Percentiles rank a stretch among this genome's conserved stretches.
Conservation (phyloP, 2,329 filamentous ascomycete species). For the Blastomyces silverae region DNA sequence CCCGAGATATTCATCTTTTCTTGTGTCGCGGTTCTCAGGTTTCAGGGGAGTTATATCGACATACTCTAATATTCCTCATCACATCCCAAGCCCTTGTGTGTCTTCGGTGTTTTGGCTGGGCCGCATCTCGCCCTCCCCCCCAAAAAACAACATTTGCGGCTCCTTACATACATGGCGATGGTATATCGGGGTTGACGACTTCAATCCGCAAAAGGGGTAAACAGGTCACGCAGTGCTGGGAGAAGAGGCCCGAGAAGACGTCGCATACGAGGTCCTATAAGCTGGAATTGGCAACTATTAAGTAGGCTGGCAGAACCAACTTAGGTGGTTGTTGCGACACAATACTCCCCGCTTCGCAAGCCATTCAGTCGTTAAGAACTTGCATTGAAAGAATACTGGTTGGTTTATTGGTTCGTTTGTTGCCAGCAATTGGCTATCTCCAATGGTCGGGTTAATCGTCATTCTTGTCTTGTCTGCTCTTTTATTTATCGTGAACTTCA, state of each 20-base stretch:
- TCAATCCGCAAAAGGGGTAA: constrained; percentile 1
- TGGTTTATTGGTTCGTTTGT: background rate
- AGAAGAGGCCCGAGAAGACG: constrained; percentile 2
- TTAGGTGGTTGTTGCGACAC: background rate
- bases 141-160: background rate
- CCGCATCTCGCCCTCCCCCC: background rate
- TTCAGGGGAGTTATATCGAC: background rate
- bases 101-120: background rate
- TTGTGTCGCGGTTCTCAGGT: background rate
- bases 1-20: background rate
- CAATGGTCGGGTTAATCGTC: constrained; percentile 1
- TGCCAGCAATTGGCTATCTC: background rate
- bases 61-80: background rate
- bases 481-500: constrained; percentile 4
- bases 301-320: background rate
- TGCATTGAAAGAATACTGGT: constrained; percentile 1
- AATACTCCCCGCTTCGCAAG: background rate
- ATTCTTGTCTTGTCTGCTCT: background rate
- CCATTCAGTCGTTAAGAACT: background rate
- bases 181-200: constrained; percentile 1
- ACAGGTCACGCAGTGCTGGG: background rate
- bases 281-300: background rate
- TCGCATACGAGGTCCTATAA: background rate
- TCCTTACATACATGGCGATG: constrained; percentile 4
- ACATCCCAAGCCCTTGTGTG: background rate